A percentile compares a stretch with the other conserved stretches of the same genome.
phyloP scores from a whole-genome alignment of 2,329 filamentous ascomycete species.

The Venturia nashicola region DNA sequence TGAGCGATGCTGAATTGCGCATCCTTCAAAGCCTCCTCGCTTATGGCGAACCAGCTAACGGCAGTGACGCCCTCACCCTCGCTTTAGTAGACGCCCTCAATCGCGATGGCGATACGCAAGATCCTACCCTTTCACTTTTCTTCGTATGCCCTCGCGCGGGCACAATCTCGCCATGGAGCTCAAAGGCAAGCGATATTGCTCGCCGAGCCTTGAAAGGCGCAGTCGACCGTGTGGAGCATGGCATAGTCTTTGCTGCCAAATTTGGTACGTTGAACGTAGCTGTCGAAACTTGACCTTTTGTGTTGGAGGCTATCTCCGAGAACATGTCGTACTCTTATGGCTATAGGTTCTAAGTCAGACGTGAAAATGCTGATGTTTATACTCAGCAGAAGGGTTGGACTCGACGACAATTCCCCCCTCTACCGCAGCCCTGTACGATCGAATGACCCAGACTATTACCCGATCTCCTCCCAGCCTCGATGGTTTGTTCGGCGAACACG shows the following conservation, averaged over 20 bases:
- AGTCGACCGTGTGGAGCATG: slow-evolving; percentile 72
- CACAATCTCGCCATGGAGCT: slow-evolving; percentile 91
- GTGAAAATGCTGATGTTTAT: background rate
- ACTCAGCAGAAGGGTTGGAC: background rate
- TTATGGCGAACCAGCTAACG: slow-evolving; percentile 43
- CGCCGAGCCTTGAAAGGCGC: slow-evolving; percentile 68
- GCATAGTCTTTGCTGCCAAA: slow-evolving; percentile 57
- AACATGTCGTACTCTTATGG: slow-evolving; percentile 13
- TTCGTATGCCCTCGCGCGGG: slow-evolving; percentile 70
- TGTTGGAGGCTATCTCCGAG: slow-evolving; percentile 38
- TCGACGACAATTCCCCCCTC: background rate
- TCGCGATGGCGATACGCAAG: slow-evolving; percentile 36
- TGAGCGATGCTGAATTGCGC: slow-evolving; percentile 33
- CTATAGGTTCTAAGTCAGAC: background rate
- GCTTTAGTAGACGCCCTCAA: slow-evolving; percentile 33
- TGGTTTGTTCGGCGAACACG: slow-evolving; percentile 65
- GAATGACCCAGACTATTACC: slow-evolving; percentile 84
- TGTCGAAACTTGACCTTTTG: slow-evolving; percentile 19
- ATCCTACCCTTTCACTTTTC: slow-evolving; percentile 44
- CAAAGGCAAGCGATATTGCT: slow-evolving; percentile 86
- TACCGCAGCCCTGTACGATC: slow-evolving; percentile 55
- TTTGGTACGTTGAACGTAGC: background rate
- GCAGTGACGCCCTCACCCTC: slow-evolving; percentile 30
- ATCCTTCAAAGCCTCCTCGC: slow-evolving; percentile 47
- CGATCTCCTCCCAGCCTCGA: slow-evolving; percentile 54